Base-by-base conservation (phyloP, 2,329 filamentous ascomycete genomes). In the Lachnellula arida region DNA sequence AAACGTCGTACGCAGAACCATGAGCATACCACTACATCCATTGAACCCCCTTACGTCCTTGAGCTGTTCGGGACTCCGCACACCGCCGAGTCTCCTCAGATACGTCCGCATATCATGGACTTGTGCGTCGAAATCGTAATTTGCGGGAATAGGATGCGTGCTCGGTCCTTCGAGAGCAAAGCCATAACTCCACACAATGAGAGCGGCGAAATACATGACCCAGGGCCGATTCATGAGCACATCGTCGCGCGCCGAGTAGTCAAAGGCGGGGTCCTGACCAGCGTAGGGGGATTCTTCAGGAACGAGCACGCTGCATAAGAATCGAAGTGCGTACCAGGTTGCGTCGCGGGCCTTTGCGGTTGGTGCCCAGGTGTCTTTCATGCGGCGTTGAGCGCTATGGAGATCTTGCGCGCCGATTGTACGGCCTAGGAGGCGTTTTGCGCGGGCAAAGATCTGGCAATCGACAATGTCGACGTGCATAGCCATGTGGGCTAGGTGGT, bases 381-480 rank as follows among this genome's bases (percentile, higher is more conserved):
- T 94, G 60, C 91, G 85, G 55, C 89, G 82, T 63, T 89, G 85
- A 3, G 91, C 91, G 50, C 85, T 87, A 60, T 80, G 85, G 55
- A 94, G 86, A 72, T 97, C 94, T 59, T 89, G 84, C 1, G 84
- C 78, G 1, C 89, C 91, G 58, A 97, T 95, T 0, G 87, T 86
- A 47, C 93, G 85, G 22, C 94, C 93, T 4, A 97, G 82, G 2
- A 97, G 80, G 32, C 92, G 81, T 64, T 87, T 89, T 1, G 93
- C 91, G 8, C 92, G 86, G 5, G 93, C 94, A 71, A 94, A 97
- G 62, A 97, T 95, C 73, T 97, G 93, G 67, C 91, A 93, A 71
- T 97, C 93, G n/a, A 96, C 89, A 53, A 97, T 91, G 68, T 97
- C 93, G 23, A 96, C 91, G 68, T 97, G 91, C 81, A 96, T 96